Conservation (phyloP, 192 early-diverging fungal species). For the Phycomyces blakesleeanus region DNA sequence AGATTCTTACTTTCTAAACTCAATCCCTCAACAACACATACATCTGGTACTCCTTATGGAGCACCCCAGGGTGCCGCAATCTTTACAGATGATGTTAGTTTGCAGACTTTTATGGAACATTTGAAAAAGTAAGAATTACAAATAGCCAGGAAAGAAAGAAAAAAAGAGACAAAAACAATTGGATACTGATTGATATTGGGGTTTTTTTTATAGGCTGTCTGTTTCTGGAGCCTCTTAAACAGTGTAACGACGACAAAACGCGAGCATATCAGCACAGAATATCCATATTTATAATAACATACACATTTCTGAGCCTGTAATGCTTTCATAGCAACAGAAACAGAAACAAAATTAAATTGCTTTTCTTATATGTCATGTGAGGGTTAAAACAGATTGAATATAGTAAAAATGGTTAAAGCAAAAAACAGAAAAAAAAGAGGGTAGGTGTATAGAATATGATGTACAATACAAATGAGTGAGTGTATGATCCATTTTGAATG, state of each 20-base stretch:
- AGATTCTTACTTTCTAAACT: slow-evolving; percentile 97
- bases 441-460: too few relatives aligned
- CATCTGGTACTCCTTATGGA: slow-evolving; percentile 67
- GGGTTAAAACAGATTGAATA: too few relatives aligned
- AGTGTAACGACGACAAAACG: not conserved
- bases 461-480: too few relatives aligned
- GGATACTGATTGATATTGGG: not conserved
- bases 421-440: too few relatives aligned
- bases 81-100: slow-evolving; percentile 96
- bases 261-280: not conserved
- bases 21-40: slow-evolving; percentile 96
- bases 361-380: too few relatives aligned
- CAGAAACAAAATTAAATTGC: too few relatives aligned
- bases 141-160: slow-evolving; percentile 1
- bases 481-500: not conserved
- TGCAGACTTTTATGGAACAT: slow-evolving; percentile 97
- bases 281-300: not conserved
- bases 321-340: not conserved
- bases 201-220: slow-evolving; percentile 9
- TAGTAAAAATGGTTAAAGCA: too few relatives aligned
- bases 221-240: slow-evolving; percentile 22
- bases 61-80: slow-evolving; percentile 79
- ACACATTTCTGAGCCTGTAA: not conserved
- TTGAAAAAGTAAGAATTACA: slow-evolving; percentile 84
- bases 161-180: not conserved